Evolutionary conservation across 192 early-diverging fungal species (phyloP).

Genomic region (Oehlia diaphana): DNA sequence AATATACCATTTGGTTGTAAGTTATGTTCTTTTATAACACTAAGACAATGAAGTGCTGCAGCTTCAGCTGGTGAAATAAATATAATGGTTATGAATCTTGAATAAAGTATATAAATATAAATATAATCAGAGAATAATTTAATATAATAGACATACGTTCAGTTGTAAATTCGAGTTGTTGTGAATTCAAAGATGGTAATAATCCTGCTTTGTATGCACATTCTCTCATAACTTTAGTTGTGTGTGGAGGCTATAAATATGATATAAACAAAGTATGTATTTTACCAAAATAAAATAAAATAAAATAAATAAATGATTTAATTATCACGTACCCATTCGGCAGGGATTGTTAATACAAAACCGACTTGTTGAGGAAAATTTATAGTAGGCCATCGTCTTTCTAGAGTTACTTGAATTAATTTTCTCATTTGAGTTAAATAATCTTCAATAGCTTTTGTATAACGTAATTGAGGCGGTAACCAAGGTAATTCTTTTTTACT

Average conservation of each 20-base stretch:
- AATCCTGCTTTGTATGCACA: slow-evolving; percentile 11
- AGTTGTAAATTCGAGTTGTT: slow-evolving; percentile 14
- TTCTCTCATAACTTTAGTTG: slow-evolving; percentile 4
- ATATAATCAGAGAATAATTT: not conserved
- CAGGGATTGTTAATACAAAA: slow-evolving; percentile 14
- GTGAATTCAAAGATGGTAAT: not conserved
- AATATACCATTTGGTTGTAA: not conserved
- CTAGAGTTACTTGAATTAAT: not conserved
- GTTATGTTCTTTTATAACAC: not conserved
- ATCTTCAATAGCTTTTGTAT: slow-evolving; percentile 18
- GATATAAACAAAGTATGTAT: not conserved
- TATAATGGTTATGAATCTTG: too few species aligned
- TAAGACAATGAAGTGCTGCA: slow-evolving; percentile 4
- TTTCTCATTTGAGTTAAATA: slow-evolving; percentile 17
- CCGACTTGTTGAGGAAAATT: slow-evolving; percentile 14
- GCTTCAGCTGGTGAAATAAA: not conserved
- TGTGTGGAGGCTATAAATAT: not conserved
- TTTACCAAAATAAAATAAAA: not conserved
- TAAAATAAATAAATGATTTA: not conserved
- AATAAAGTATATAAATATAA: not conserved
- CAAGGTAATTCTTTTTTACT: slow-evolving; percentile 5
- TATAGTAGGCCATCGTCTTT: not conserved
- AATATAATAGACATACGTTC: slow-evolving; percentile 1
- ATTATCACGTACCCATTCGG: slow-evolving; percentile 4
- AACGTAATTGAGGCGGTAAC: not conserved